Conservation (phyloP, 2,329 filamentous ascomycete species). For the Penicillium hesseltinei region DNA sequence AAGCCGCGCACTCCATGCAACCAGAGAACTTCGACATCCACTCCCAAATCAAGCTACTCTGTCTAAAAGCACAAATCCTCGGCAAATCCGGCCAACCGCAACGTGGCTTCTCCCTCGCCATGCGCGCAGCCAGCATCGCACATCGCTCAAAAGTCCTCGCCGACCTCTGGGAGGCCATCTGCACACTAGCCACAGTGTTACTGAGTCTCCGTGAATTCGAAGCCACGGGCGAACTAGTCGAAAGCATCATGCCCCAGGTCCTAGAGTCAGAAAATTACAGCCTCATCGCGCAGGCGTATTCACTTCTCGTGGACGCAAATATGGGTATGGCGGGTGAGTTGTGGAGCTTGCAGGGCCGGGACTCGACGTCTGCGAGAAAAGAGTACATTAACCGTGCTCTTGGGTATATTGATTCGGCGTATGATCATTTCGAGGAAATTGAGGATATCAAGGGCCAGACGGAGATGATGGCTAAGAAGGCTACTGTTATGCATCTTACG, state of each 20-base stretch:
- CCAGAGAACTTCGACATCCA: constrained; percentile 61
- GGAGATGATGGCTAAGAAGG: constrained; percentile 79
- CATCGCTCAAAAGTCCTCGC: constrained; percentile 67
- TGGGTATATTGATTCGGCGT: constrained; percentile 62
- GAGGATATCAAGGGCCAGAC: constrained; percentile 70
- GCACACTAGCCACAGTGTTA: constrained; percentile 66
- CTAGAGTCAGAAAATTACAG: constrained; percentile 67
- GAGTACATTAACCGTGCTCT: constrained; percentile 60
- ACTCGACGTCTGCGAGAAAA: constrained; percentile 41
- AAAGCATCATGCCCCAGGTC: constrained; percentile 70
- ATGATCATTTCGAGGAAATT: constrained; percentile 62
- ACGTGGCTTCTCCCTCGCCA: constrained; percentile 71
- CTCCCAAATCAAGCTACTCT: constrained; percentile 67
- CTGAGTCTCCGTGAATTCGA: constrained; percentile 68
- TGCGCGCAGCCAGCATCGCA: constrained; percentile 72
- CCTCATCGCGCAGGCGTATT: constrained; percentile 66
- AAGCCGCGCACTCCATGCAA: constrained; percentile 51
- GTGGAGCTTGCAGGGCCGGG: constrained; percentile 28
- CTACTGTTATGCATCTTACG: constrained; percentile 68
- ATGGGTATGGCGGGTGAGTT: constrained; percentile 68
- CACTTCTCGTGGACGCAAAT: constrained; percentile 69
- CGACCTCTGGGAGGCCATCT: constrained; percentile 70
- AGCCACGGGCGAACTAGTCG: constrained; percentile 63
- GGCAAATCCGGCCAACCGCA: constrained; percentile 66
- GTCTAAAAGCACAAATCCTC: constrained; percentile 70